These are phyloP conservation scores for Clathrospora elynae DNA, from an alignment of 2,329 filamentous ascomycete genomes.

Conservation along the genomic window DNA sequence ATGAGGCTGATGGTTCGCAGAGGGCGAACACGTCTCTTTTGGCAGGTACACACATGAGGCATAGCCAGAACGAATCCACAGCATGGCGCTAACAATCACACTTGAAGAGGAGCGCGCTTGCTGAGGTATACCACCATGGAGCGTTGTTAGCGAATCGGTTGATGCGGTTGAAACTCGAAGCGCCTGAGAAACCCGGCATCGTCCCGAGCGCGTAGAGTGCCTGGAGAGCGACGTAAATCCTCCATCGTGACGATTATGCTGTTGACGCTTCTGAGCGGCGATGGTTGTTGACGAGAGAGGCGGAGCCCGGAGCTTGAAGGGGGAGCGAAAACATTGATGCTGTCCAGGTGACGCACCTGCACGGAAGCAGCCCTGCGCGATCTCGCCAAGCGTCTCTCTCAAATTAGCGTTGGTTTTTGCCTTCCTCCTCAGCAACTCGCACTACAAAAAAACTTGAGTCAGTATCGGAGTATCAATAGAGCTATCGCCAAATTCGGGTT, in stretches of 20 bases:
- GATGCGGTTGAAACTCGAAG: constrained; percentile 30
- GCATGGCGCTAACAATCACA: constrained; percentile 12
- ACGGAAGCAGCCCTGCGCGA: too few species aligned
- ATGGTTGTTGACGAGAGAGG: too few species aligned
- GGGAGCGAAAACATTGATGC: too few species aligned
- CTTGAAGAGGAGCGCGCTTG: constrained; percentile 29
- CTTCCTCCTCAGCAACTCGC: too few species aligned
- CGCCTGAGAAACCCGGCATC: constrained; percentile 19
- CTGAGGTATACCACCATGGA: constrained; percentile 9
- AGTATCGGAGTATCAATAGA: too few species aligned
- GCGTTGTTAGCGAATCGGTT: constrained; percentile 32
- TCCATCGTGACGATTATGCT: background rate
- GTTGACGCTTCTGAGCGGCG: too few species aligned
- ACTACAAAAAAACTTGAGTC: too few species aligned
- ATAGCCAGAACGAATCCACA: constrained; percentile 30
- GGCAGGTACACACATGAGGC: constrained; percentile 26
- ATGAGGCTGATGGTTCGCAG: constrained; percentile 28
- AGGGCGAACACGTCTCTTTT: constrained; percentile 35
- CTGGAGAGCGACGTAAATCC: background rate
- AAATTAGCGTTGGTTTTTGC: too few species aligned
- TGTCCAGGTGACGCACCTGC: too few species aligned
- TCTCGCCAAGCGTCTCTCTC: too few species aligned
- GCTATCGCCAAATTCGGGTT: too few species aligned
- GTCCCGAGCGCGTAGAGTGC: background rate
- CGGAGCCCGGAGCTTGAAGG: too few species aligned